Conservation (phyloP, 768 basidiomycete species). For the Galerina sulciceps region DNA sequence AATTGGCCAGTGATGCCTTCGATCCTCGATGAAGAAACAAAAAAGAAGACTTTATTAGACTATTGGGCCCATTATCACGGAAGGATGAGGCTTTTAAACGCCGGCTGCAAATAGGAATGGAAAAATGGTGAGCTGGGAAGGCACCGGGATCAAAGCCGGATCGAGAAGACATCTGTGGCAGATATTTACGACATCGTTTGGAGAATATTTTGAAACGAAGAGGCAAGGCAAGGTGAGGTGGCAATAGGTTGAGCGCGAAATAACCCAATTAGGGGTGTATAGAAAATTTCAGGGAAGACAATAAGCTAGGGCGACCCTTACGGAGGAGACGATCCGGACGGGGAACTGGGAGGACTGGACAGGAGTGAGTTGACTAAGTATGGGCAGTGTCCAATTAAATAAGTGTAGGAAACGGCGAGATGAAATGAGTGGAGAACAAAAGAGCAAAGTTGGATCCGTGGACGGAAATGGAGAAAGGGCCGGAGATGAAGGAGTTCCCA, state of each 20-base stretch:
- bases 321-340: not conserved
- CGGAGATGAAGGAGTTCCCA: constrained; percentile 10
- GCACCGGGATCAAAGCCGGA: not conserved
- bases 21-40: not conserved
- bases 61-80: constrained; percentile 13
- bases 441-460: constrained; percentile 8
- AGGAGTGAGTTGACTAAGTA: too few species aligned
- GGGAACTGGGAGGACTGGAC: too few species aligned
- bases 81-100: not conserved
- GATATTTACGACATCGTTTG: not conserved
- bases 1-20: not conserved
- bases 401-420: not conserved
- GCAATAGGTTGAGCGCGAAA: too few species aligned
- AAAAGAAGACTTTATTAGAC: not conserved
- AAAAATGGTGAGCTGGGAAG: not conserved
- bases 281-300: too few species aligned
- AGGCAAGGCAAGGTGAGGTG: too few species aligned
- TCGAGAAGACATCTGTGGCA: not conserved
- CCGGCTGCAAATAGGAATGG: not conserved
- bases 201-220: not conserved
- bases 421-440: not conserved
- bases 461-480: constrained; percentile 7
- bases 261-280: too few species aligned
- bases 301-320: too few species aligned
- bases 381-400: not conserved